A percentile compares a stretch with the other conserved stretches of the same genome.
Conservation (phyloP, 75 land plant genomes). For the Isoetes taiwanensis region DNA sequence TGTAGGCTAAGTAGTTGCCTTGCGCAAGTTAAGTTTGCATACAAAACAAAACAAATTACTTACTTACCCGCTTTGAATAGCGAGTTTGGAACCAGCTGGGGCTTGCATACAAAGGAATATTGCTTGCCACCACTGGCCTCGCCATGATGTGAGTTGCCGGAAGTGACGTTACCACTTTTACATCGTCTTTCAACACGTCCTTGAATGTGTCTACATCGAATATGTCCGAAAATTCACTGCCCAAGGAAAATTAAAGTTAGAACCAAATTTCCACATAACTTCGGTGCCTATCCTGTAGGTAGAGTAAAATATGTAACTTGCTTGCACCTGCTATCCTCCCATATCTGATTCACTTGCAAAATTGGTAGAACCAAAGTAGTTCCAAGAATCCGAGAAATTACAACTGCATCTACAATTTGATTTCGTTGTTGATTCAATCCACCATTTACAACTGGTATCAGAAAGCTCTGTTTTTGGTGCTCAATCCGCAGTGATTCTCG, state of each 20-base stretch:
- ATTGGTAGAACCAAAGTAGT: neutral
- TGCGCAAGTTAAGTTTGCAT: neutral
- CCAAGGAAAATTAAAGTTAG: neutral
- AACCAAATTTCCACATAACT: neutral
- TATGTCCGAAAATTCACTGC: conserved; percentile 7
- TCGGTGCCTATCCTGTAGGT: neutral
- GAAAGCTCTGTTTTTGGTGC: neutral
- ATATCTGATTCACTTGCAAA: conserved; percentile 3
- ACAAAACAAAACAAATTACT: neutral
- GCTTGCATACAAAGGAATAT: neutral
- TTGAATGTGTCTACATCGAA: conserved; percentile 2
- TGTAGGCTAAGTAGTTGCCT: neutral
- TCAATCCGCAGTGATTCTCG: neutral
- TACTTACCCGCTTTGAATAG: neutral
- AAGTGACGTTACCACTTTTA: neutral
- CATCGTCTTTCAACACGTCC: neutral
- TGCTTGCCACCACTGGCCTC: conserved; percentile 3
- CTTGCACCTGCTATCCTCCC: neutral
- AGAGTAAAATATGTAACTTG: neutral
- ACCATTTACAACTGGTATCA: neutral
- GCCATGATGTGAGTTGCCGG: neutral
- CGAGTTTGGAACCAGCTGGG: neutral
- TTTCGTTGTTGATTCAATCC: conserved; percentile 4
- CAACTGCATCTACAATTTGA: neutral
- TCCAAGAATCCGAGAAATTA: neutral